Percentiles rank a stretch among this genome's conserved stretches.
Conservation (phyloP, 164 flowering plant genomes). For the Malania oleifera region DNA sequence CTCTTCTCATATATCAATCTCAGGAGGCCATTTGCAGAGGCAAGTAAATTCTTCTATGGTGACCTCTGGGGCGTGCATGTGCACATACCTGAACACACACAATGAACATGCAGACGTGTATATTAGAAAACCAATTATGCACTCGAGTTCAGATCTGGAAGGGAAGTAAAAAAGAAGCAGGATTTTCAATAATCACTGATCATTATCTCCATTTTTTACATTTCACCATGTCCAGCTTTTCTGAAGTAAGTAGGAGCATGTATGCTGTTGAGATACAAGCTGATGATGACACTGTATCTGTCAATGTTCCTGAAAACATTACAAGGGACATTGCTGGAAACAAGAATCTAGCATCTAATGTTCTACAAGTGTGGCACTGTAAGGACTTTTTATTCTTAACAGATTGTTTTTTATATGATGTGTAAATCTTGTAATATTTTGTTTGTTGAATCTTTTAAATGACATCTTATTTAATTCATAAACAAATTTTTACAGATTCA, state of each 20-base stretch:
- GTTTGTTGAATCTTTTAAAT: neutral
- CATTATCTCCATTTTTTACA: neutral
- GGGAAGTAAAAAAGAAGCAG: neutral
- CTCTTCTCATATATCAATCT: constrained; percentile 58
- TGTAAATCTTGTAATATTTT: neutral
- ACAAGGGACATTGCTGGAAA: constrained; percentile 92
- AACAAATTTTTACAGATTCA: constrained; percentile 52
- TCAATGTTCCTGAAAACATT: constrained; percentile 69
- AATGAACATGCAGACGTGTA: too few species aligned
- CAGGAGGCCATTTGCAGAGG: constrained; percentile 77
- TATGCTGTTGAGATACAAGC: constrained; percentile 53
- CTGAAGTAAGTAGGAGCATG: constrained; percentile 42
- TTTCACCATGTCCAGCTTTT: constrained; percentile 48
- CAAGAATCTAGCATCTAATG: constrained; percentile 66
- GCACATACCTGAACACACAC: neutral
- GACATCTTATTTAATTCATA: neutral
- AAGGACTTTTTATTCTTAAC: constrained; percentile 26
- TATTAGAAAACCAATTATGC: neutral
- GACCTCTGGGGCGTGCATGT: neutral
- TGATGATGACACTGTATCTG: constrained; percentile 33
- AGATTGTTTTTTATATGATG: neutral
- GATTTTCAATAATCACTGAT: neutral
- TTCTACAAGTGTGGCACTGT: constrained; percentile 82
- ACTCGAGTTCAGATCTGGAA: neutral
- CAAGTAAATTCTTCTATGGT: constrained; percentile 20